Base-by-base conservation (phyloP, 306 rosid genomes). In the Comarum palustre region DNA sequence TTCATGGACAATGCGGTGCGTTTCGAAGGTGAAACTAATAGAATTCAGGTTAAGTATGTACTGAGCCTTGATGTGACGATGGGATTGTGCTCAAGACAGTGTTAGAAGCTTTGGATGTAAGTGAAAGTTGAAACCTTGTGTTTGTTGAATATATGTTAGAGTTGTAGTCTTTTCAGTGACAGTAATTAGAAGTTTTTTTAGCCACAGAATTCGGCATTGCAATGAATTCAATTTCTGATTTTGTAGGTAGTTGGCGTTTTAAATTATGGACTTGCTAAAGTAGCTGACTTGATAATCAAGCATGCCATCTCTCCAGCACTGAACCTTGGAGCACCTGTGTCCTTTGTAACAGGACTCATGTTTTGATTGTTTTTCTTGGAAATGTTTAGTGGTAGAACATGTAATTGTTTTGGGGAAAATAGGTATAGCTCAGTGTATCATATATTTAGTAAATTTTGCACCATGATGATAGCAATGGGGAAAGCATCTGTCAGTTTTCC, bases 211-310 rank as follows among this genome's bases (percentile, higher is more conserved):
- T 10, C 52, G 25, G 45, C 55, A 20, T 61, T 62, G 46, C 25
- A 5, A 31, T 36, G 69, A 75, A 66, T 55, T 64, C 34, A 24
- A 17, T 68, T 11, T 68, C 76, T 62, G 64, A 22, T 73, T 25
- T 63, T 65, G 29, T 78, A 91, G 98, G 90, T 83, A 68, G 85
- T 86, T 75, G 96, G 95, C 59, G 83, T 91, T 87, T 85, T 91
- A 75, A 91, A 94, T 71, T 94, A 91, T 27, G 98, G 98, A 71
- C 87, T 94, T 17, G 88, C 96, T 67, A 91, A 89, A 88, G 89
- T 91, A 73, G 98, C 89, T 3, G 98, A 94, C 82, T 81, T 86
- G 90, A 81, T 86, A 81, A 84, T 94, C 80, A 94, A 94, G 82
- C 68, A 85, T 84, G 81, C 80, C 61, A 71, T 91, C 46, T 36